A percentile compares a stretch with the other conserved stretches of the same genome.
Conservation (phyloP, 2,329 filamentous ascomycete genomes). For the Thelonectria blattea region DNA sequence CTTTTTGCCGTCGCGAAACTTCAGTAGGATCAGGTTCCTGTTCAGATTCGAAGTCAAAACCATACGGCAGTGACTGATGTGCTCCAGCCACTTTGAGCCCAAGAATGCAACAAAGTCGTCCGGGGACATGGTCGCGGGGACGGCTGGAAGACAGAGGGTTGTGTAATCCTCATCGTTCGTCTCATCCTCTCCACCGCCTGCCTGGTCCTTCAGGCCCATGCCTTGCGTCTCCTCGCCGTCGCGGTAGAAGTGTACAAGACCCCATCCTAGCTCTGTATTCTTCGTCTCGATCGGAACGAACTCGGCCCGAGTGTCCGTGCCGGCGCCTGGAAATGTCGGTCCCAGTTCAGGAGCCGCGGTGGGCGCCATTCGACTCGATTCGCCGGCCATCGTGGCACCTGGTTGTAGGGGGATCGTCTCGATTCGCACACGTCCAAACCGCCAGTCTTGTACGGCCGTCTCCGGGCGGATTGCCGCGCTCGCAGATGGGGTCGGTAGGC, state of each 20-base stretch:
- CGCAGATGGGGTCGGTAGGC: constrained; percentile 51
- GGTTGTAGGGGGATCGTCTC: constrained; percentile 76
- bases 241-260: constrained; percentile 91
- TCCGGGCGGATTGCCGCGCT: constrained; percentile 53
- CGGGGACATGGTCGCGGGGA: constrained; percentile 91
- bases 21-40: constrained; percentile 94
- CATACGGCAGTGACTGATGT: constrained; percentile 93
- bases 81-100: constrained; percentile 82
- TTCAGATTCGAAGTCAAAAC: constrained; percentile 89
- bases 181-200: constrained; percentile 37
- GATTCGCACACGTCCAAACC: constrained; percentile 79
- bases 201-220: constrained; percentile 45
- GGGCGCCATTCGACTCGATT: constrained; percentile 50
- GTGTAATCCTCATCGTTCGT: constrained; percentile 70
- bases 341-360: constrained; percentile 60
- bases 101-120: constrained; percentile 91
- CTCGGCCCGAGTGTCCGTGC: constrained; percentile 81
- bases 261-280: constrained; percentile 85
- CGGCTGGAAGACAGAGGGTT: constrained; percentile 90
- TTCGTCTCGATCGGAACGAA: constrained; percentile 74
- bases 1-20: constrained; percentile 77
- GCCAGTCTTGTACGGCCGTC: constrained; percentile 71
- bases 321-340: constrained; percentile 62
- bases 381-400: constrained; percentile 42
- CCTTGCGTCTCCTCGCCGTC: constrained; percentile 77